phyloP scores from a whole-genome alignment of 495 filamentous ascomycete species.

The Astrothelium subdiscretum region DNA sequence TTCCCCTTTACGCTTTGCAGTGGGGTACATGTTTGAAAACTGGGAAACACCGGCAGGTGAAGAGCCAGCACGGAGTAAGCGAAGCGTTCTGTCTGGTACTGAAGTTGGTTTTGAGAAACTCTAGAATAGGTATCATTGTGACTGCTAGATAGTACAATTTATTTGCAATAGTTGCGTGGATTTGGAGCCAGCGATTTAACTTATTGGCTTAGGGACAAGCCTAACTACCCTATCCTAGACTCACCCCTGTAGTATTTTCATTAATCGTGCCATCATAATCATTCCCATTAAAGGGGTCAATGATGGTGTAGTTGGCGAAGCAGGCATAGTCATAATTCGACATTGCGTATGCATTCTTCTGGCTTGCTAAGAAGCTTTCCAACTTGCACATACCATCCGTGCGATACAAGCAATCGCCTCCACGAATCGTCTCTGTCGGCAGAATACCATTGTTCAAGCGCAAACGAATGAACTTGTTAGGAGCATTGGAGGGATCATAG shows the following conservation, averaged over 20 bases:
- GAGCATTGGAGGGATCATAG: conserved; percentile 25
- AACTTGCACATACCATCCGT: conserved; percentile 30
- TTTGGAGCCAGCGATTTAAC: too few relatives aligned
- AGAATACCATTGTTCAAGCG: conserved; percentile 32
- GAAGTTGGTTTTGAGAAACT: too few relatives aligned
- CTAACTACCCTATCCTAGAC: background rate
- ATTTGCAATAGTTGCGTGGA: too few relatives aligned
- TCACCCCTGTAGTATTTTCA: conserved; percentile 6
- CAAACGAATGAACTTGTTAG: conserved; percentile 33
- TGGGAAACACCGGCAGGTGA: too few relatives aligned
- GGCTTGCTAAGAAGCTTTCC: conserved; percentile 24
- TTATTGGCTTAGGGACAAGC: too few relatives aligned
- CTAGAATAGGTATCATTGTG: too few relatives aligned
- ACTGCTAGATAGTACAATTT: too few relatives aligned
- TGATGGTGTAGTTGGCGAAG: conserved; percentile 31
- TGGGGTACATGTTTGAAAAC: too few relatives aligned
- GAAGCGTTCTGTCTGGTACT: too few relatives aligned
- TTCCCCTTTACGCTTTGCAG: too few relatives aligned
- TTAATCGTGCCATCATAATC: conserved; percentile 31
- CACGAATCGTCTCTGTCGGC: conserved; percentile 29
- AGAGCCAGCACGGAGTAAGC: too few relatives aligned
- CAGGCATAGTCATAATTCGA: conserved; percentile 30
- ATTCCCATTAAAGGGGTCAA: conserved; percentile 21
- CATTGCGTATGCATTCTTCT: conserved; percentile 18
- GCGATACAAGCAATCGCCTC: conserved; percentile 22